A percentile compares a stretch with the other conserved stretches of the same genome.
Conservation (phyloP, 2,329 filamentous ascomycete species). For the Botrytis tulipae region DNA sequence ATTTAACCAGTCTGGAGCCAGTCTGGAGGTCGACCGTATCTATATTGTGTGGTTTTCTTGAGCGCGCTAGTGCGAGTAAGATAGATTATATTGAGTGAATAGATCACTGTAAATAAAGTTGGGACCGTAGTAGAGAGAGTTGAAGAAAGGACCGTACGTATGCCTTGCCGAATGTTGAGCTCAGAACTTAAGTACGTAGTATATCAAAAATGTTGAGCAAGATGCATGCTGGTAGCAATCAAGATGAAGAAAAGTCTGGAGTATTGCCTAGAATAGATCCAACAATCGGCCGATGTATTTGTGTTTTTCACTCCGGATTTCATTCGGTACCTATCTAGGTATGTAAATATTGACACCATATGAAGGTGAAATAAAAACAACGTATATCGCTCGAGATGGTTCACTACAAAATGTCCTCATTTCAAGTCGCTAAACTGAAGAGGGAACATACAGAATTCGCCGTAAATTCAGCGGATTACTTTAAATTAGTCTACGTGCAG, state of each 20-base stretch:
- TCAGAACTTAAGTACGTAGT: neutral
- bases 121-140: neutral
- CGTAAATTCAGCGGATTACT: neutral
- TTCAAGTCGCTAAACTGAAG: neutral
- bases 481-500: rapidly evolving
- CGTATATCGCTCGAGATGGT: neutral
- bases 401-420: neutral
- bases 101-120: neutral
- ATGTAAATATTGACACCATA: too few species aligned
- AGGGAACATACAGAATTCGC: neutral
- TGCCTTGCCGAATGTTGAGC: neutral
- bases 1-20: neutral
- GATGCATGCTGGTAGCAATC: neutral
- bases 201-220: neutral
- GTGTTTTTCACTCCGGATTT: neutral
- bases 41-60: too few species aligned
- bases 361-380: neutral
- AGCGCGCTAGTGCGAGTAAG: too few species aligned
- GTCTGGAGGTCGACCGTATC: neutral
- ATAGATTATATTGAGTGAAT: neutral
- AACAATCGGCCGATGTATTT: neutral
- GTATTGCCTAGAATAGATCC: neutral
- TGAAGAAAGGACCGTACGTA: neutral
- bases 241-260: neutral
- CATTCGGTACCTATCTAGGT: too few species aligned